These are phyloP conservation scores for Penicillium argentinense DNA, from an alignment of 495 filamentous ascomycete species.

Conservation along the genomic window DNA sequence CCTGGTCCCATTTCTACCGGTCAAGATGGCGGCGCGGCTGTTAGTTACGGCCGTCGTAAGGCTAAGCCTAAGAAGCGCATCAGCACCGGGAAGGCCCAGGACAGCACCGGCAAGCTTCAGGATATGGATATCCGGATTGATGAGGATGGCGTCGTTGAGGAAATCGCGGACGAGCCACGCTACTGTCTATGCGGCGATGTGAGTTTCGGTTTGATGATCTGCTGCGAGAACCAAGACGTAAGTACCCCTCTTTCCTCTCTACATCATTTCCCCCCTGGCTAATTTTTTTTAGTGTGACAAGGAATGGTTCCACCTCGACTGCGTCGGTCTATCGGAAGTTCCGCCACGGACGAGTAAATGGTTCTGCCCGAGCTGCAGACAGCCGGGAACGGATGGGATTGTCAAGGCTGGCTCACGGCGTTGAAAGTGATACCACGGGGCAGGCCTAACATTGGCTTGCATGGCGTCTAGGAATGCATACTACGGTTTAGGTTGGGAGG, in stretches of 20 bases:
- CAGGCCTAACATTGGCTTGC: no score
- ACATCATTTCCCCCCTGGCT: constrained; percentile 17
- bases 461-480: no score
- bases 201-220: constrained; percentile 92
- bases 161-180: constrained; percentile 80
- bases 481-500: background rate
- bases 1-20: constrained; percentile 71
- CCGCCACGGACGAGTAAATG: constrained; percentile 81
- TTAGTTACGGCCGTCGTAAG: constrained; percentile 77
- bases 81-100: constrained; percentile 38
- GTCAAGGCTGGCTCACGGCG: constrained; percentile 35
- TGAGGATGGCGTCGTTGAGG: constrained; percentile 56
- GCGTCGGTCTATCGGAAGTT: constrained; percentile 74
- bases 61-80: constrained; percentile 67
- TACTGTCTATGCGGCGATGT: constrained; percentile 93
- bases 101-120: constrained; percentile 39
- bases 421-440: constrained; percentile 36
- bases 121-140: constrained; percentile 48
- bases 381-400: constrained; percentile 49
- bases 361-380: constrained; percentile 90
- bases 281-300: constrained; percentile 53
- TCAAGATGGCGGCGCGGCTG: constrained; percentile 69
- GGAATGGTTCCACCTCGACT: constrained; percentile 95
- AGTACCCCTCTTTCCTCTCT: constrained; percentile 38
- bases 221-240: constrained; percentile 88